These are phyloP conservation scores for Linderniella brevidens DNA, from an alignment of 257 asterid genomes.

Conservation along the genomic window DNA sequence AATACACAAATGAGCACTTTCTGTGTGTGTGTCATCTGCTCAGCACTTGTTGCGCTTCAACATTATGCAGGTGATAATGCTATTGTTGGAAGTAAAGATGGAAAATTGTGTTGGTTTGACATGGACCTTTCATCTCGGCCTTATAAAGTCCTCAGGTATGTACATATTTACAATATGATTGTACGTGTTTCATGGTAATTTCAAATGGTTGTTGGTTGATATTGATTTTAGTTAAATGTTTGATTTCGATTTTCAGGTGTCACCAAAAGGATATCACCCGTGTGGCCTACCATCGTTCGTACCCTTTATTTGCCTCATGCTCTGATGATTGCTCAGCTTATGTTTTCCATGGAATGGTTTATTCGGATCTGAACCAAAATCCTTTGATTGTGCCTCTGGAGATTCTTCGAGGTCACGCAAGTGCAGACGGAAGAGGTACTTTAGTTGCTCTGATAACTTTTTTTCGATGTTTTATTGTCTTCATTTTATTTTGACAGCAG, in stretches of 20 bases:
- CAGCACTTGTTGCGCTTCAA: too few relatives aligned
- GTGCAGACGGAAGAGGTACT: slow-evolving; percentile 67
- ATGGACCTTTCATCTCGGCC: slow-evolving; percentile 97
- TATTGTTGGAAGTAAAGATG: slow-evolving; percentile 89
- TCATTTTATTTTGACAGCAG: neutral
- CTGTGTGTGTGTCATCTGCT: slow-evolving; percentile 2
- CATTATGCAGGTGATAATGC: slow-evolving; percentile 66
- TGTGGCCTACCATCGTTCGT: slow-evolving; percentile 77
- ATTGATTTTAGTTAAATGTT: too few relatives aligned
- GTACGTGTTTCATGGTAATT: neutral
- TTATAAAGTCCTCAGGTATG: slow-evolving; percentile 73
- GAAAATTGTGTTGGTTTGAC: slow-evolving; percentile 97
- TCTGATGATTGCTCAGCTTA: slow-evolving; percentile 88
- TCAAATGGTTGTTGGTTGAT: too few relatives aligned
- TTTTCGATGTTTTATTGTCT: neutral
- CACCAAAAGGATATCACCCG: slow-evolving; percentile 67
- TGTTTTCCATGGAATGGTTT: slow-evolving; percentile 87
- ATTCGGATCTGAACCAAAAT: slow-evolving; percentile 80
- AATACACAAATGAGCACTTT: slow-evolving; percentile 3
- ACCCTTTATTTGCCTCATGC: slow-evolving; percentile 80
- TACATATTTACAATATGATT: slow-evolving; percentile 3
- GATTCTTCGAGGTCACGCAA: slow-evolving; percentile 81
- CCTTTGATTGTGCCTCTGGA: slow-evolving; percentile 77
- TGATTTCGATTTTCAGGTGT: slow-evolving; percentile 27
- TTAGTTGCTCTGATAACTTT: neutral